Base-by-base conservation (phyloP, 1,284 basidiomycete genomes). In the Cryptococcus amylolentus region DNA sequence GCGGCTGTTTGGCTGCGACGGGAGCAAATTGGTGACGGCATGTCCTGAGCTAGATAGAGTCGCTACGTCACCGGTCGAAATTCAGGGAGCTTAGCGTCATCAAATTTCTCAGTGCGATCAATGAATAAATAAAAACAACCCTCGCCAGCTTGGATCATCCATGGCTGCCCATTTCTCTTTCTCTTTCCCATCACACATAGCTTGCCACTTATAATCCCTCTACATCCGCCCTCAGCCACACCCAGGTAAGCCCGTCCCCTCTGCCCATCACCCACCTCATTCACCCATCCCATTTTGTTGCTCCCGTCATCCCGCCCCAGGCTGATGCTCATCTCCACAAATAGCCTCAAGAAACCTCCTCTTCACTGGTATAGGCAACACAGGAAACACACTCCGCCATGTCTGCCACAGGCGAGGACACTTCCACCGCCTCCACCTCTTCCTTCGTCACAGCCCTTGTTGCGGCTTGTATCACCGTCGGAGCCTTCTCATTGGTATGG, bases 381-480 rank as follows among this genome's bases (percentile, higher is more conserved):
- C 31, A 35, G 7, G 10, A 10, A 10, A 7, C 6, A 35, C 31
- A 35, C 31, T 42, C 53, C 67, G 63, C 43, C 59, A 75, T 75
- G 72, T 71, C 70, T n/a, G 63, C 63, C 3, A 74, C 72, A 16
- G 59, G 58, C 53, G 56, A 63, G 43, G 67, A 74, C 64, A 69
- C 69, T 48, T 51, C 54, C 26, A 38, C 68, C 9, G 49, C 67
- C 16, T 59, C 71, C 18, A 77, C 75, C 38, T 45, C 65, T 4
- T 63, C 67, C 12, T 77, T 77, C 60, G 58, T 77, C 51, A 54
- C 76, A 4, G 77, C 76, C n/a, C 63, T 77, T 18, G 72, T 77
- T 28, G 58, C 63, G 1, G 76, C 70, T 35, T 59, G 57, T 26
- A 67, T 73, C 59, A 69, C 70, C 31, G 68, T 75, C 28, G 74